Evolutionary conservation across 306 rosid species (phyloP).

Genomic region (Dalbergia oliveri): DNA sequence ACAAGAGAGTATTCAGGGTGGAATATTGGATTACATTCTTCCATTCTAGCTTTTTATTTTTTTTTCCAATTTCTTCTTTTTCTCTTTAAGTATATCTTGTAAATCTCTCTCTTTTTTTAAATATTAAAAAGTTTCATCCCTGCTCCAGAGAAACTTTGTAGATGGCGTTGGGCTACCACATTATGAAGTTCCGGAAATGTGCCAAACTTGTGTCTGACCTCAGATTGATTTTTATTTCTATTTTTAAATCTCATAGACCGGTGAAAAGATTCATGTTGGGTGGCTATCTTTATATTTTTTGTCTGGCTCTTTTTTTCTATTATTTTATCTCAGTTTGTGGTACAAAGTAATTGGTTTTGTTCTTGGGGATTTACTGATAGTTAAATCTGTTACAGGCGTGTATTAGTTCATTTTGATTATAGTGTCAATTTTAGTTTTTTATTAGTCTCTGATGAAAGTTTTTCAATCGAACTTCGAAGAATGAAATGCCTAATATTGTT

Average conservation of each 20-base stretch:
- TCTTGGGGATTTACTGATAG: not conserved
- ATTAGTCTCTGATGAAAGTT: not conserved
- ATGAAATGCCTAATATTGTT: conserved; percentile 6
- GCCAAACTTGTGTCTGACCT: conserved; percentile 45
- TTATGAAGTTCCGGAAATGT: conserved; percentile 50
- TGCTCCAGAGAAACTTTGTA: conserved; percentile 56
- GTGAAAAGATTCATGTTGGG: conserved; percentile 37
- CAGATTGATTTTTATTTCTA: conserved; percentile 18
- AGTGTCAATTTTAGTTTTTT: not conserved
- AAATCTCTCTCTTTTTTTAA: conserved; percentile 20
- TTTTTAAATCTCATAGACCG: conserved; percentile 29
- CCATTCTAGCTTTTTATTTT: conserved; percentile 21
- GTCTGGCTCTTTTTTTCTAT: not conserved
- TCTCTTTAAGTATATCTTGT: conserved; percentile 27
- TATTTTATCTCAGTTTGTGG: no score
- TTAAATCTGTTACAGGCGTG: conserved; percentile 7
- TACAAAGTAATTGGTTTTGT: conserved; percentile 21
- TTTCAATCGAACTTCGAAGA: not conserved
- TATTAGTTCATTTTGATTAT: conserved; percentile 21
- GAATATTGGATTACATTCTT: conserved; percentile 51
- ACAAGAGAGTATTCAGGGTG: conserved; percentile 43
- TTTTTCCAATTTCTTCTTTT: not conserved
- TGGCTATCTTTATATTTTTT: not conserved
- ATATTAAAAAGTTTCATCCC: conserved; percentile 42
- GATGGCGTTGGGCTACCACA: conserved; percentile 55